phyloP scores from a whole-genome alignment of 345 rosid species.

The Brassica carinata region DNA sequence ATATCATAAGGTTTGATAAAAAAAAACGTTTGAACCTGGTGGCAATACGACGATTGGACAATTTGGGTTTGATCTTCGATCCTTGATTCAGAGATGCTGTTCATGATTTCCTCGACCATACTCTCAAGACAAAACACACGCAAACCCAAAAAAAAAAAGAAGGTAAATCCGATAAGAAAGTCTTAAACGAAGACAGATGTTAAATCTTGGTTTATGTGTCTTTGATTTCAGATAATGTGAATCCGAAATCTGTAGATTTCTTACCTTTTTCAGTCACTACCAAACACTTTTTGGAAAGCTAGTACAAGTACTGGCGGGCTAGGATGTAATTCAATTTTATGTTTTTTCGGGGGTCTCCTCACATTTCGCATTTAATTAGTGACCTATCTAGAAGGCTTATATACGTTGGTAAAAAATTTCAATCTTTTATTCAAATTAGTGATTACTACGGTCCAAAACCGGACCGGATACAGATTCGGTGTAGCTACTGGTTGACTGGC shows the following conservation, averaged over 20 bases:
- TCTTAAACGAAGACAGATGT: background rate
- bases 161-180: background rate
- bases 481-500: too few relatives aligned
- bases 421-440: background rate
- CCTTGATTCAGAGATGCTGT: too few relatives aligned
- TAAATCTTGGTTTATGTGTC: background rate
- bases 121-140: background rate
- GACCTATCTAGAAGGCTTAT: background rate
- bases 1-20: background rate
- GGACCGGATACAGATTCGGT: too few relatives aligned
- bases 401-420: background rate
- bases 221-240: background rate
- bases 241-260: background rate
- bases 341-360: too few relatives aligned
- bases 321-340: too few relatives aligned
- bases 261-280: background rate
- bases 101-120: too few relatives aligned
- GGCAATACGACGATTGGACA: too few relatives aligned
- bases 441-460: too few relatives aligned
- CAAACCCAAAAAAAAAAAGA: background rate
- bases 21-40: background rate
- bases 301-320: background rate
- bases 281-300: background rate
- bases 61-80: too few relatives aligned
- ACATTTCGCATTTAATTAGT: too few relatives aligned